Evolutionary conservation across 2,329 filamentous ascomycete genomes (phyloP).

Genomic region (Nemania sp.): DNA sequence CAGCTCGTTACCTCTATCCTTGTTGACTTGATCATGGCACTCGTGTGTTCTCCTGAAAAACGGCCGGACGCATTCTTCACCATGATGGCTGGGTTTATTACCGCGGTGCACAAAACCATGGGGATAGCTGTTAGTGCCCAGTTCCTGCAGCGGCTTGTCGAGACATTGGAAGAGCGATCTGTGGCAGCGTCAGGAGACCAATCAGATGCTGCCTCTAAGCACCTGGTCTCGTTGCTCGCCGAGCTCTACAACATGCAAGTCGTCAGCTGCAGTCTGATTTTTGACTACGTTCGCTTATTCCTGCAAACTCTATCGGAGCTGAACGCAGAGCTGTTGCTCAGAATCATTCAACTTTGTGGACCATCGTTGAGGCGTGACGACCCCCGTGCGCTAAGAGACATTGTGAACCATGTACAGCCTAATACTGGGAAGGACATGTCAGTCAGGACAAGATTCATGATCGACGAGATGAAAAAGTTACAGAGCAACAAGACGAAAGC

Average conservation of each 20-base stretch:
- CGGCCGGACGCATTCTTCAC: constrained; percentile 89
- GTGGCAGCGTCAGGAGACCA: constrained; percentile 44
- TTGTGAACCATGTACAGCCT: constrained; percentile 77
- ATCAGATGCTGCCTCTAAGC: constrained; percentile 39
- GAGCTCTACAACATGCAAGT: constrained; percentile 93
- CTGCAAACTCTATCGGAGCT: constrained; percentile 75
- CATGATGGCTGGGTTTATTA: constrained; percentile 84
- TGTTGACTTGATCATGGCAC: constrained; percentile 74
- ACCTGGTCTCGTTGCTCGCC: constrained; percentile 80
- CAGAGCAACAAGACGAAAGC: constrained; percentile 92
- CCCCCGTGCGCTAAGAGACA: constrained; percentile 83
- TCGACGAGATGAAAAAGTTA: constrained; percentile 90
- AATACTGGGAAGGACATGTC: constrained; percentile 73
- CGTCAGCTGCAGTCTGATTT: constrained; percentile 78
- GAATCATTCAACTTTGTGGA: constrained; percentile 80
- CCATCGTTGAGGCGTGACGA: constrained; percentile 86
- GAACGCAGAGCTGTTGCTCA: constrained; percentile 85
- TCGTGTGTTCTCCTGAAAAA: constrained; percentile 76
- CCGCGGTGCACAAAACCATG: constrained; percentile 83
- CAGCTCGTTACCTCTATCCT: constrained; percentile 84
- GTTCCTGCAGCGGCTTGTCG: constrained; percentile 76
- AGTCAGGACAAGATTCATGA: constrained; percentile 93
- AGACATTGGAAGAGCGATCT: constrained; percentile 72
- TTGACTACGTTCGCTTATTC: constrained; percentile 85
- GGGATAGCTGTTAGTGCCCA: constrained; percentile 90